These are phyloP conservation scores for Paratrypanosoma confusum DNA, from an alignment of 208 protist species.

Conservation along the genomic window DNA sequence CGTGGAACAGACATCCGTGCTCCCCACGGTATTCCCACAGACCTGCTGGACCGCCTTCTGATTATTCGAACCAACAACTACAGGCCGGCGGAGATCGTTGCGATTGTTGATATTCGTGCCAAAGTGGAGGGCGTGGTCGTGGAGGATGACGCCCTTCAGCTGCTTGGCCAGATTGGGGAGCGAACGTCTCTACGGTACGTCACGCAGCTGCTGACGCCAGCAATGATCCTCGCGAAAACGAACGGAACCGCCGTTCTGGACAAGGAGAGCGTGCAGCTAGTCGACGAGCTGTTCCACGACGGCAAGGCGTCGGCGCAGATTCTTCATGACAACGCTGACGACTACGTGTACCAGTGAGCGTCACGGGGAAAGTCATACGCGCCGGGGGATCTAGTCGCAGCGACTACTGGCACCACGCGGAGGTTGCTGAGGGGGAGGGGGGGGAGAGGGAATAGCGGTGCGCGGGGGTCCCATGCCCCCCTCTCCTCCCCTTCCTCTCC, in stretches of 20 bases:
- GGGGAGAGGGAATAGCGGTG: too few relatives aligned
- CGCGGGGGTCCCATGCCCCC: too few relatives aligned
- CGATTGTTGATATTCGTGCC: slow-evolving; percentile 93
- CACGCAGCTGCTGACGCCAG: slow-evolving; percentile 96
- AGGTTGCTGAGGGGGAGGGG: too few relatives aligned
- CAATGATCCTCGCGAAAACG: slow-evolving; percentile 91
- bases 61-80: slow-evolving; percentile 98
- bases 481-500: too few relatives aligned
- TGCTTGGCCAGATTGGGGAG: slow-evolving; percentile 89
- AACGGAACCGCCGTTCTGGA: slow-evolving; percentile 89
- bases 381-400: too few relatives aligned
- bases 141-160: slow-evolving; percentile 81
- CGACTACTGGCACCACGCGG: too few relatives aligned
- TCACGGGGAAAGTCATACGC: too few relatives aligned
- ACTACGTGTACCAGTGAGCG: slow-evolving; percentile 89
- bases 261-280: slow-evolving; percentile 91
- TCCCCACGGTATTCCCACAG: slow-evolving; percentile 99
- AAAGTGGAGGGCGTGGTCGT: slow-evolving; percentile 93
- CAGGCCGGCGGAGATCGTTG: slow-evolving; percentile 90
- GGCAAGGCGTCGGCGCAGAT: slow-evolving; percentile 91
- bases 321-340: slow-evolving; percentile 76
- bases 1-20: slow-evolving; percentile 96
- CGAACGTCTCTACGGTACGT: slow-evolving; percentile 95
- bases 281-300: slow-evolving; percentile 96
- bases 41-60: slow-evolving; percentile 99